Base-by-base conservation (phyloP, 257 asterid species). In the Perilla frutescens region DNA sequence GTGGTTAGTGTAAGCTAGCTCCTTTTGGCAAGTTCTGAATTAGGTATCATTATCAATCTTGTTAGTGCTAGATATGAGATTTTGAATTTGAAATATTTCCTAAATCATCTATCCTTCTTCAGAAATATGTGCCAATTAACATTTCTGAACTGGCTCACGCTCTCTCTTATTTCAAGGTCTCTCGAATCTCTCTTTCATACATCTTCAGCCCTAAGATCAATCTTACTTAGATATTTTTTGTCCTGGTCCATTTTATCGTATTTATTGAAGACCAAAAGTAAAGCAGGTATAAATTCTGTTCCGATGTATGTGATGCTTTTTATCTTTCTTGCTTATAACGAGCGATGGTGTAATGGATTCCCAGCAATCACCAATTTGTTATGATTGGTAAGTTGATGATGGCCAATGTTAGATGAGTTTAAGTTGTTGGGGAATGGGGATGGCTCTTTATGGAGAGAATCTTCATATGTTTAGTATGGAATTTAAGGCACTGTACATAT, bases 281-380 rank as follows among this genome's bases (percentile, higher is more conserved):
- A 60, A 5, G 13, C 48, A 59, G 45, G 10, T 39, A n/a, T 49
- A 4, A 4, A n/a, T 51, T n/a, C 11, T 20, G 3, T 29, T 26
- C 8, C 43, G 34, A 36, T 47, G 49, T n/a, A 66, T 56, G 29
- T 49, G 58, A 59, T 76, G 51, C 54, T 36, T 55, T 68, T 40
- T 20, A 20, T 20, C 26, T 20, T 68, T 40, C 13, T 57, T 44
- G 47, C 66, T 43, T 57, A 32, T 8, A 12, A 39, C 8, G 5
- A 49, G 13, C 20, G 8, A 53, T 54, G 26, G 8, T 3, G n/a
- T 43, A 26, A 53, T 68, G 14, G 11, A 8, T 43, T 29, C 50
- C 29, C 39, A 59, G 51, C 20, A 13, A 13, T 54, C 57, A 4
- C 15, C 4, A 20, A 3, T 39, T 12, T 43, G 31, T 37, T 36